A percentile compares a stretch with the other conserved stretches of the same genome.
Evolutionary conservation across 2,329 filamentous ascomycete species (phyloP).

Genomic region (Metarhizium anisopliae): DNA sequence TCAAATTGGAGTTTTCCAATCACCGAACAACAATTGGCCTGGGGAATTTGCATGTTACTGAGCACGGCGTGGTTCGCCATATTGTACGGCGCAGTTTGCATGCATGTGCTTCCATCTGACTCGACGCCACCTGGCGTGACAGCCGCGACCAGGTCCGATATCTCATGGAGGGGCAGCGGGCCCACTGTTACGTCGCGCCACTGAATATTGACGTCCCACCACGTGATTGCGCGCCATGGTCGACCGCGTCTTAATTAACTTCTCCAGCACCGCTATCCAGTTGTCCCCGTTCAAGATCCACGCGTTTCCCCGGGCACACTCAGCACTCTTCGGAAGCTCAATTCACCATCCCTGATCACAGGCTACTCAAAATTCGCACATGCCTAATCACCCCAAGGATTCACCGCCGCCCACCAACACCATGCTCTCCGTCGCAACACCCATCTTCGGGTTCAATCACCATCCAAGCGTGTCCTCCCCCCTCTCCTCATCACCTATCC

Average conservation of each 20-base stretch:
- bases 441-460: slow-evolving; percentile 36
- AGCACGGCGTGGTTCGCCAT: no score
- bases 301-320: neutral
- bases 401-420: slow-evolving; percentile 10
- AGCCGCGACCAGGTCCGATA: no score
- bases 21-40: no score
- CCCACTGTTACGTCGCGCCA: neutral
- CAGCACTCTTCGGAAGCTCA: neutral
- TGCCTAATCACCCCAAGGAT: neutral
- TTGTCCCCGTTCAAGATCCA: neutral
- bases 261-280: neutral
- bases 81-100: no score
- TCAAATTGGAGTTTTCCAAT: no score
- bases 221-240: slow-evolving; percentile 23
- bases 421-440: slow-evolving; percentile 34
- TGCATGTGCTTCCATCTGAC: no score
- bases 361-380: neutral
- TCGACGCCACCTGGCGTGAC: no score
- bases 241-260: slow-evolving; percentile 14
- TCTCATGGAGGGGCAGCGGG: no score
- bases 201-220: slow-evolving; percentile 1
- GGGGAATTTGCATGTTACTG: no score
- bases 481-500: slow-evolving; percentile 50
- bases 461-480: slow-evolving; percentile 44
- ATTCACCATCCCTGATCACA: neutral